Evolutionary conservation across 1,284 basidiomycete genomes (phyloP).

Genomic region (Wolfiporia cocos): DNA sequence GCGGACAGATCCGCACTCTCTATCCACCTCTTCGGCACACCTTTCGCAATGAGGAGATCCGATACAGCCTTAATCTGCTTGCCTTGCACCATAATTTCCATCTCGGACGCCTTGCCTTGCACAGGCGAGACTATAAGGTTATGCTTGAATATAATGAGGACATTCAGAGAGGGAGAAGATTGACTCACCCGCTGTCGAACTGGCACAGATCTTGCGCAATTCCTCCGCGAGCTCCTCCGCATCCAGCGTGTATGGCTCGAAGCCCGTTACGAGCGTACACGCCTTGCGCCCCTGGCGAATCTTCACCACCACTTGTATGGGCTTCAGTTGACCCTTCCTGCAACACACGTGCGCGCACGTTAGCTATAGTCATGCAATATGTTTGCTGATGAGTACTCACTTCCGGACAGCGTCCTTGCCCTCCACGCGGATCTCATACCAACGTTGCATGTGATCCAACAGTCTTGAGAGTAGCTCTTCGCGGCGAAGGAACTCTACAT

Average conservation of each 20-base stretch:
- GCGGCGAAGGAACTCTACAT: constrained; percentile 55
- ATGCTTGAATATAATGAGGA: background rate
- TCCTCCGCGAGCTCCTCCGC: constrained; percentile 77
- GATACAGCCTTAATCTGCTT: constrained; percentile 65
- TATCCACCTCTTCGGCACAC: constrained; percentile 80
- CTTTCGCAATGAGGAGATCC: constrained; percentile 59
- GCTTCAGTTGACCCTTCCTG: constrained; percentile 73
- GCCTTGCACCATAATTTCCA: constrained; percentile 79
- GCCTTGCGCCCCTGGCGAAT: constrained; percentile 72
- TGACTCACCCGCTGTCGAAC: constrained; percentile 62
- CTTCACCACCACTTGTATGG: constrained; percentile 66
- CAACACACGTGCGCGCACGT: constrained; percentile 2
- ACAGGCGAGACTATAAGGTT: constrained; percentile 43
- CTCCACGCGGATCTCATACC: constrained; percentile 55
- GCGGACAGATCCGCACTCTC: constrained; percentile 39
- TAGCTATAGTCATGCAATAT: background rate
- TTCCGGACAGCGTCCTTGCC: constrained; percentile 48
- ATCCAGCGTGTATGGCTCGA: constrained; percentile 69
- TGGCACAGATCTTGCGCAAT: constrained; percentile 69
- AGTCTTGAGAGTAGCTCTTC: constrained; percentile 61
- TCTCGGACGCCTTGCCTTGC: constrained; percentile 44
- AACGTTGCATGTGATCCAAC: constrained; percentile 61
- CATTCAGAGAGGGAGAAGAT: background rate
- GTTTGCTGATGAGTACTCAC: constrained; percentile 38
- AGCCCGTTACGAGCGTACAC: constrained; percentile 70